Base-by-base conservation (phyloP, 805 yeast species). In the Henningerozyma blattae region DNA sequence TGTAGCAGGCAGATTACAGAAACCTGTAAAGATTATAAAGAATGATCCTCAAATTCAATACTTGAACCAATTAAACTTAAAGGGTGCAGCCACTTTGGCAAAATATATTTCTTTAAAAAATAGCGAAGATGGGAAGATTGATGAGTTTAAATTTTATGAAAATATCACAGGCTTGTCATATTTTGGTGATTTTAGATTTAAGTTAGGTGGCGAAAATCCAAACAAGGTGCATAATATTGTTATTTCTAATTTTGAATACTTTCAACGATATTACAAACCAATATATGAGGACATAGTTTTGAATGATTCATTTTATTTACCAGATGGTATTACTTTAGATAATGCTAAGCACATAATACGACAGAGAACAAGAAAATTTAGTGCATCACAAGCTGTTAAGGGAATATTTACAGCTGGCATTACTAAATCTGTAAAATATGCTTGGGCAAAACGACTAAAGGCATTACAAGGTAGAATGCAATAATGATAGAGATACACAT, bases 351-450 rank as follows among this genome's bases (percentile, higher is more conserved):
- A 31, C 18, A 50, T 46, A 27, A 62, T 82, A 26, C 58, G 62
- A 41, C 56, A 64, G 18, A 79, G 80, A 1, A 86, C 87, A 6
- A 64, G 63, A 28, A 59, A 60, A 50, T 77, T 91, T n/a, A 82
- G 94, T 13, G 50, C 76, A 13, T 56, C 74, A 7, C 98, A 91
- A 56, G 73, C 84, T 20, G 42, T 74, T 14, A 86, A 89, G 54
- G 98, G 98, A 0, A 47, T 89, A 1, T 61, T 84, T 28, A 85
- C 94, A 3, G 95, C 97, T 1, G 98, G 98, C 1, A 32, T 81
- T 1, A 50, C 62, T 15, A 82, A 80, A 50, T 74, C 87, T 9
- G 50, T 75, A 32, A 71, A 67, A 47, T 87, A 87, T 54, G 87
- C 93, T 4, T 61, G 70, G 55, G 93, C 84, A 87, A 87, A 57